Conservation (phyloP, 495 filamentous ascomycete genomes). For the Daldinia loculata region DNA sequence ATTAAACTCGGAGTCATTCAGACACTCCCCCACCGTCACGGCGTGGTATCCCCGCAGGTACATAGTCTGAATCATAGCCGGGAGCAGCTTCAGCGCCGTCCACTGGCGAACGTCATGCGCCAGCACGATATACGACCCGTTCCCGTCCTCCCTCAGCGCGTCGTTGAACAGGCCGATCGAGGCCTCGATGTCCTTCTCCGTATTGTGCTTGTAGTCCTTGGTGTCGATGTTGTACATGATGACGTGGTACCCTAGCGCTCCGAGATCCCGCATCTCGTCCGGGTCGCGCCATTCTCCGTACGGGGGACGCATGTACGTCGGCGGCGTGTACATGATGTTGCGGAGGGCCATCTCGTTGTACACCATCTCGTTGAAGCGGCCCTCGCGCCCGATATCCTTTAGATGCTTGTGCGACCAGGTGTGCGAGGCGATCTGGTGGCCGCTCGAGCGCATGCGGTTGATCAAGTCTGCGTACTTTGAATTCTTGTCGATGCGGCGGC, state of each 20-base stretch:
- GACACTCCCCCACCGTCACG: slow-evolving; percentile 55
- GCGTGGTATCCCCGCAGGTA: slow-evolving; percentile 56
- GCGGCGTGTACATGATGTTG: slow-evolving; percentile 71
- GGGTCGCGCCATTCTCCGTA: slow-evolving; percentile 66
- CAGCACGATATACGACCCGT: slow-evolving; percentile 53
- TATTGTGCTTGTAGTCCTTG: slow-evolving; percentile 68
- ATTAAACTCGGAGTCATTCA: slow-evolving; percentile 50
- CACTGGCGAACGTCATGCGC: slow-evolving; percentile 72
- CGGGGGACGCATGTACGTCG: slow-evolving; percentile 80
- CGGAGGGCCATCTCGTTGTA: slow-evolving; percentile 75
- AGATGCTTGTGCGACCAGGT: slow-evolving; percentile 77
- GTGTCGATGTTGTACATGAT: slow-evolving; percentile 74
- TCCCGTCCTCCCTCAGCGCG: slow-evolving; percentile 44
- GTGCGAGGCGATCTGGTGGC: slow-evolving; percentile 77
- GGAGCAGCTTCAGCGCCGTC: slow-evolving; percentile 69
- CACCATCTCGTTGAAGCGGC: slow-evolving; percentile 65
- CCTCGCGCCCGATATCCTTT: slow-evolving; percentile 56
- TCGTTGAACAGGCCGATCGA: slow-evolving; percentile 60
- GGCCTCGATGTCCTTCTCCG: slow-evolving; percentile 58
- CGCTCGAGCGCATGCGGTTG: slow-evolving; percentile 65
- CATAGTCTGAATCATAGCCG: slow-evolving; percentile 67
- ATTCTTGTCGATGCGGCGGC: slow-evolving; percentile 30
- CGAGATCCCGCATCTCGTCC: slow-evolving; percentile 59
- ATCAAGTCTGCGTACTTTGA: slow-evolving; percentile 33
- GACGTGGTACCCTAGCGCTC: slow-evolving; percentile 69